Base-by-base conservation (phyloP, 2,329 filamentous ascomycete species). In the Amesomyces nigricolor region DNA sequence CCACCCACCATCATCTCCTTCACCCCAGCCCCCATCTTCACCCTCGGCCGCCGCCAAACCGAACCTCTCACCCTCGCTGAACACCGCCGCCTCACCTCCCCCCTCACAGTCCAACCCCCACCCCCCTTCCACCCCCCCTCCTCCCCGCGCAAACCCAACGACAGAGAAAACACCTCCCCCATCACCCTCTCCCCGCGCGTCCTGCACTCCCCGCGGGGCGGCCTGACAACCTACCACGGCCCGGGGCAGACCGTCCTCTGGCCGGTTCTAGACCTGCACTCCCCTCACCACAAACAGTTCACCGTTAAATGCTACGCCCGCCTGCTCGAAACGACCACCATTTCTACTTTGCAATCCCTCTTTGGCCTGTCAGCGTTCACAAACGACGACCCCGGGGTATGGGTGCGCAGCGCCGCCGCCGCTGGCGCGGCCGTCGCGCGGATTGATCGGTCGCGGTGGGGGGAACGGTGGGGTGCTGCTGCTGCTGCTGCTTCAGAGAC, bases 181-280 rank as follows among this genome's bases (percentile, higher is more conserved):
- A 10, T 11, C 35, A 64, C 72, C 45, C 63, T 7, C 32, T 56
- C 48, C 75, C 71, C 63, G 32, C 87, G 86, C 3, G 75, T 80
- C n/a, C 82, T 94, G 63, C 78, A 85, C 64, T 87, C 89, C 13
- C 80, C 84, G n/a, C 85, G 94, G 53, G 94, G 94, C 58, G 94
- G 94, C 0, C 84, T 95, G 62, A 91, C 89, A 0, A 97, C 94
- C 2, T 97, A 96, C 74, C 94, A 99, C 69, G 94, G 92, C 0
- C 94, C 92, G 0, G 92, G 92, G 0, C 94, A 99, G 70, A 73
- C 95, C 47, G 88, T 96, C 37, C 83, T 91, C n/a, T 99, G 95
- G 76, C 90, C 92, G 3, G 82, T 96, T 49, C 70, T 95, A n/a
- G 90, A 96, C 69, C 78, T 97, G 54, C 82, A 82, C 53, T 77